Conservation (phyloP, 805 yeast species). For the Candida parachauliodes region DNA sequence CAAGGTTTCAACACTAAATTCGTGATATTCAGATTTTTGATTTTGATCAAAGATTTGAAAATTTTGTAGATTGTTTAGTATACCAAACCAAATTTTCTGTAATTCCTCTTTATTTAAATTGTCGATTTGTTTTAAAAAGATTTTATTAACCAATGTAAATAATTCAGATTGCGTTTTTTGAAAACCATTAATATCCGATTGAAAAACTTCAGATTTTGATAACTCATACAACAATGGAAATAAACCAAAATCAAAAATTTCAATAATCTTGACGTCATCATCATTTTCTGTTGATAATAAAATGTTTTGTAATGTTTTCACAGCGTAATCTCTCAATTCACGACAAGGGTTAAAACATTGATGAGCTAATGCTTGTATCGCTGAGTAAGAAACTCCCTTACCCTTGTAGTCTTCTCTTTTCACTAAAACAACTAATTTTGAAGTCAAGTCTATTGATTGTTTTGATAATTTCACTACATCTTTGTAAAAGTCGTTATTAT, state of each 20-base stretch:
- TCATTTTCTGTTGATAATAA: conserved; percentile 40
- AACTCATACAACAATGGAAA: conserved; percentile 69
- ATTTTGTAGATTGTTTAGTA: conserved; percentile 28
- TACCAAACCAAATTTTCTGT: conserved; percentile 30
- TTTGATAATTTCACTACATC: conserved; percentile 57
- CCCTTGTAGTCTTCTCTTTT: conserved; percentile 30
- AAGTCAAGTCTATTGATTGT: conserved; percentile 59
- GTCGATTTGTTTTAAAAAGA: conserved; percentile 33
- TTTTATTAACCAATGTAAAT: conserved; percentile 62
- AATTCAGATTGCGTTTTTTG: conserved; percentile 63
- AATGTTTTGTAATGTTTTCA: conserved; percentile 54
- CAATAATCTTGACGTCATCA: conserved; percentile 44
- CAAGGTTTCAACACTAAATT: conserved; percentile 34
- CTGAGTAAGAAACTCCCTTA: conserved; percentile 47
- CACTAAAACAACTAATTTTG: conserved; percentile 42
- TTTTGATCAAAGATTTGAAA: conserved; percentile 19
- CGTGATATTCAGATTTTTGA: conserved; percentile 19
- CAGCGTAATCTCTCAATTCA: conserved; percentile 65
- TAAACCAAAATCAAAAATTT: conserved; percentile 68
- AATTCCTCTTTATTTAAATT: conserved; percentile 20
- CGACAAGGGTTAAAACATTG: conserved; percentile 88
- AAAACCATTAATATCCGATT: conserved; percentile 62
- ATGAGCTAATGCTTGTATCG: conserved; percentile 79
- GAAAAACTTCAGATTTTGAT: conserved; percentile 55
- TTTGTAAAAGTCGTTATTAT: conserved; percentile 41